Percentiles rank a stretch among this genome's conserved stretches.
Conservation (phyloP, 495 filamentous ascomycete genomes). For the Evernia prunastri region DNA sequence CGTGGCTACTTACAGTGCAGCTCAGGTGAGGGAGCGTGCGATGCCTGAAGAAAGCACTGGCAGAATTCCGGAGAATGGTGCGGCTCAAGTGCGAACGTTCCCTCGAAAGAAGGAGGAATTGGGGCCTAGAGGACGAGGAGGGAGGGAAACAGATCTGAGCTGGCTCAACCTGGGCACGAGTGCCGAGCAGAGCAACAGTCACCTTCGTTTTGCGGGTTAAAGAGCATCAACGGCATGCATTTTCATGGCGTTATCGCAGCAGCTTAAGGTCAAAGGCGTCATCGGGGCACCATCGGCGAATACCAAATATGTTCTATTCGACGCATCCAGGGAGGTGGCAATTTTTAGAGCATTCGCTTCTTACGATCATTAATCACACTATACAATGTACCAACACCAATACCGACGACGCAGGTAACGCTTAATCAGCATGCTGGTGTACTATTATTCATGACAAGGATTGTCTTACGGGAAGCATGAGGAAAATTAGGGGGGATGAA, state of each 20-base stretch:
- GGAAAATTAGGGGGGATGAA: neutral
- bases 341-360: constrained; percentile 8
- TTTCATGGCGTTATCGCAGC: neutral
- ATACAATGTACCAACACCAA: constrained; percentile 18
- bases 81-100: constrained; percentile 15
- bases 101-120: constrained; percentile 19
- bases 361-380: constrained; percentile 13
- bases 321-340: neutral
- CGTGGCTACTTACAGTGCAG: neutral
- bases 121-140: constrained; percentile 21
- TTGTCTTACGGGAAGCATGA: constrained; percentile 11
- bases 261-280: neutral
- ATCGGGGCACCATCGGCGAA: constrained; percentile 6
- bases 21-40: constrained; percentile 2
- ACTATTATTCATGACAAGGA: constrained; percentile 5
- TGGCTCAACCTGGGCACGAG: constrained; percentile 58
- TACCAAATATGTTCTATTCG: constrained; percentile 6
- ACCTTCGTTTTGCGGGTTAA: constrained; percentile 15
- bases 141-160: constrained; percentile 52
- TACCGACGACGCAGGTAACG: constrained; percentile 12
- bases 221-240: constrained; percentile 1
- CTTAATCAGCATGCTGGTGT: constrained; percentile 21
- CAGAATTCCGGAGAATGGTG: constrained; percentile 13
- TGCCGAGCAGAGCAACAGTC: constrained; percentile 14
- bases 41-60: constrained; percentile 12